phyloP scores from a whole-genome alignment of 306 rosid species.

The Vachellia collinsii region DNA sequence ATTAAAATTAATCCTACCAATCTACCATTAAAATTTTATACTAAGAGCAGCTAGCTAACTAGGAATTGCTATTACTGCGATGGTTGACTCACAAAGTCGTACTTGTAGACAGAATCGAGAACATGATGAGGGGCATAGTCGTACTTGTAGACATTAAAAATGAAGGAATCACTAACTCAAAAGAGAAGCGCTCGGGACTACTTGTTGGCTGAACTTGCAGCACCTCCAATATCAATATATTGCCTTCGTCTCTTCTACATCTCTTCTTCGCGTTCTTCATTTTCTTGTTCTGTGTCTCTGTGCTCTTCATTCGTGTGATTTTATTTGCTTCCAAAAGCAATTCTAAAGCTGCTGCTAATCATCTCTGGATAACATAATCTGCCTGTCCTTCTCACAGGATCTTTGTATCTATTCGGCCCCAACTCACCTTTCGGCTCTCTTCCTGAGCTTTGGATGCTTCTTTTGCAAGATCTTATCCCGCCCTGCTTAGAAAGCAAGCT shows the following conservation, averaged over 20 bases:
- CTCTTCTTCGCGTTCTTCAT: not conserved
- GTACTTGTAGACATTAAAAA: not conserved
- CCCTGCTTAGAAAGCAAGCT: conserved; percentile 74
- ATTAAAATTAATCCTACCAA: no score
- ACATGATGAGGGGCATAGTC: no score
- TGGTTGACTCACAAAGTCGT: no score
- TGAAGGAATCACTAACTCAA: not conserved
- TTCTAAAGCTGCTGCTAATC: conserved; percentile 33
- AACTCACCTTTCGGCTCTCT: conserved; percentile 13
- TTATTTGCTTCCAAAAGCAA: conserved; percentile 41
- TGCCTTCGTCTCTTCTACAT: not conserved
- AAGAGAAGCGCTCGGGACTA: not conserved
- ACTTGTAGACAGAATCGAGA: no score
- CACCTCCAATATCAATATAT: conserved; percentile 15
- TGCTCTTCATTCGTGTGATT: conserved; percentile 30
- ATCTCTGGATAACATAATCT: not conserved
- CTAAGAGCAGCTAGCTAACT: no score
- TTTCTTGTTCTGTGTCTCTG: not conserved
- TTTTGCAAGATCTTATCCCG: conserved; percentile 81
- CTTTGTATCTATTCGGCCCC: conserved; percentile 32
- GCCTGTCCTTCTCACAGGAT: conserved; percentile 37
- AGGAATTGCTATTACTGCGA: no score
- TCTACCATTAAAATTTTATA: no score
- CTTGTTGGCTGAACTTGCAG: conserved; percentile 19
- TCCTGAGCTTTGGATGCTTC: conserved; percentile 54